A percentile compares a stretch with the other conserved stretches of the same genome.
phyloP scores from a whole-genome alignment of 352 stramenopile genomes.

The Phytophthora pluvialis region DNA sequence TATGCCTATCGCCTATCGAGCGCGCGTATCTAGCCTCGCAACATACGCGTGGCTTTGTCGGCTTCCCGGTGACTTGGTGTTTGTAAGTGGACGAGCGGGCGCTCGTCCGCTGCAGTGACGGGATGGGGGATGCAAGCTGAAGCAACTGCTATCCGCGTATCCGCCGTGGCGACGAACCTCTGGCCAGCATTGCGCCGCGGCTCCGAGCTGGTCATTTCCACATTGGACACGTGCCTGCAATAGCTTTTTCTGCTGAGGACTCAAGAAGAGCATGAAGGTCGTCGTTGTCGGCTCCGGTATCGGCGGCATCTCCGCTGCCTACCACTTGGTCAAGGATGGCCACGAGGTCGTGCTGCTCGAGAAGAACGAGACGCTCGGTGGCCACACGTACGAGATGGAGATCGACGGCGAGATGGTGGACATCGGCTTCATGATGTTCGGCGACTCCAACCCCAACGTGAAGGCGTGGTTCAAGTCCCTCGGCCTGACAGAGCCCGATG shows the following conservation, averaged over 20 bases:
- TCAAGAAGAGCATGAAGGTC: conserved; percentile 70
- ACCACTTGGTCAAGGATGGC: conserved; percentile 84
- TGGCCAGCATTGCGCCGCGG: conserved; percentile 4
- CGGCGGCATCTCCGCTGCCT: conserved; percentile 82
- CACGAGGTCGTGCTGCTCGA: conserved; percentile 86
- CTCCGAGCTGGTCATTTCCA: conserved; percentile 28
- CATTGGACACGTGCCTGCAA: conserved; percentile 32
- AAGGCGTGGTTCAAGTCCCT: conserved; percentile 91
- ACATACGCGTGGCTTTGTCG: conserved; percentile 25
- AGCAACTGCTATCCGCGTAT: conserved; percentile 30
- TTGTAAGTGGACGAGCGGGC: conserved; percentile 40
- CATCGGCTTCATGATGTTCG: conserved; percentile 92
- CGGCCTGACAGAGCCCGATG: conserved; percentile 81
- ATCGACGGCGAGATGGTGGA: conserved; percentile 87
- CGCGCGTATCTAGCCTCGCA: conserved; percentile 16
- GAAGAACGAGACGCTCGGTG: conserved; percentile 80
- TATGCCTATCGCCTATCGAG: not conserved
- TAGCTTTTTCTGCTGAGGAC: conserved; percentile 9
- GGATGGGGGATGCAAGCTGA: conserved; percentile 28
- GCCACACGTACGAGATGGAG: conserved; percentile 89
- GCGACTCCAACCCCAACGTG: conserved; percentile 91
- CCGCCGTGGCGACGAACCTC: conserved; percentile 4
- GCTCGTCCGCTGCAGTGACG: conserved; percentile 10
- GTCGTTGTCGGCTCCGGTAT: conserved; percentile 87
- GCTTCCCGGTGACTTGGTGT: conserved; percentile 16